A percentile compares a stretch with the other conserved stretches of the same genome.
phyloP scores from a whole-genome alignment of 768 basidiomycete genomes.

The Ramaria sp. region DNA sequence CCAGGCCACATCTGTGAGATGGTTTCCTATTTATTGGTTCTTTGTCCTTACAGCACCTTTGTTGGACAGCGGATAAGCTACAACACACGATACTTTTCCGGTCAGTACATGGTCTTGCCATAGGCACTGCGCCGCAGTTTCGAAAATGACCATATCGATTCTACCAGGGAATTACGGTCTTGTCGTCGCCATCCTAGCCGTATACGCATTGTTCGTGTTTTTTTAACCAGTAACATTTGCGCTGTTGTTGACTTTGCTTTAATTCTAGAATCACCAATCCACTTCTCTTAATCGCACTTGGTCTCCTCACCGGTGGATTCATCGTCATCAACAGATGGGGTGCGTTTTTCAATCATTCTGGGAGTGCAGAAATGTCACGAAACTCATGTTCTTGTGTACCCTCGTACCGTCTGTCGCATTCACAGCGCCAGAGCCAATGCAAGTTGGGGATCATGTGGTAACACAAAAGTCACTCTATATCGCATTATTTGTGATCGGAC shows the following conservation, averaged over 20 bases:
- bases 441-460: constrained; percentile 69
- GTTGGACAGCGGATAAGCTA: constrained; percentile 72
- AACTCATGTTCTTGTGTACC: background rate
- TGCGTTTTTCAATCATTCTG: constrained; percentile 27
- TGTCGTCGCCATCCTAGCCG: constrained; percentile 64
- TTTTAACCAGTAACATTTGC: constrained; percentile 9
- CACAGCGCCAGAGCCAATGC: constrained; percentile 73
- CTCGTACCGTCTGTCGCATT: constrained; percentile 3
- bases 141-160: constrained; percentile 15
- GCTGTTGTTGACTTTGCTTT: background rate
- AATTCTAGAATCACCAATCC: constrained; percentile 4
- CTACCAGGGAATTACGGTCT: constrained; percentile 75
- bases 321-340: constrained; percentile 82
- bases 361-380: background rate
- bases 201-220: constrained; percentile 69
- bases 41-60: background rate
- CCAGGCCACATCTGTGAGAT: constrained; percentile 59
- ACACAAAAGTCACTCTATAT: constrained; percentile 88
- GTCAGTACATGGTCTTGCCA: constrained; percentile 21
- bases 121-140: background rate
- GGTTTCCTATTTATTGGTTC: background rate
- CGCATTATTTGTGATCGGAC: constrained; percentile 81
- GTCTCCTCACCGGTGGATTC: constrained; percentile 89
- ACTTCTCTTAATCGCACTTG: background rate
- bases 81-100: constrained; percentile 86